phyloP scores from a whole-genome alignment of 306 rosid species.

The Rosa chinensis region DNA sequence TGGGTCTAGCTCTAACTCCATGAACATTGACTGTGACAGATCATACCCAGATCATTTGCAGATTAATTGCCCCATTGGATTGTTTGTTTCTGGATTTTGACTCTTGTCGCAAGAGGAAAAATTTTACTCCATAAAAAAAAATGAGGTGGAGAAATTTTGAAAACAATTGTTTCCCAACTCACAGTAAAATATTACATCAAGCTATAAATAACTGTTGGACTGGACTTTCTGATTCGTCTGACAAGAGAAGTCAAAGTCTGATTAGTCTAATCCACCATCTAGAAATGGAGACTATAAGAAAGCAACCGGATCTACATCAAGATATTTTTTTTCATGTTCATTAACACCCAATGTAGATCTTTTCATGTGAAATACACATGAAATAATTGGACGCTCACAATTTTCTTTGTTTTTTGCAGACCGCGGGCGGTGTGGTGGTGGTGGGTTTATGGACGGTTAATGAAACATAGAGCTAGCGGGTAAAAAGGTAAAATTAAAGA shows the following conservation, averaged over 20 bases:
- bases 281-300: too few species aligned
- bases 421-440: background rate
- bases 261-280: too few species aligned
- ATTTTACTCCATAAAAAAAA: background rate
- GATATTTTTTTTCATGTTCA: too few species aligned
- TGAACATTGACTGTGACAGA: conserved; percentile 6
- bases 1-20: background rate
- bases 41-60: conserved; percentile 1
- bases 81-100: background rate
- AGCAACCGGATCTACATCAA: too few species aligned
- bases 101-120: background rate
- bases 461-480: background rate
- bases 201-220: too few species aligned
- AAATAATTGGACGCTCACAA: too few species aligned
- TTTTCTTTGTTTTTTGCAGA: too few species aligned
- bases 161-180: background rate
- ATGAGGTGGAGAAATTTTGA: background rate
- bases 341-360: too few species aligned
- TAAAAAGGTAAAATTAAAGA: conserved; percentile 23
- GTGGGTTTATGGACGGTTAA: background rate
- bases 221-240: too few species aligned
- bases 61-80: background rate
- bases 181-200: too few species aligned
- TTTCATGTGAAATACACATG: too few species aligned
- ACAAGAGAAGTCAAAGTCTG: too few species aligned